Conservation (phyloP, 768 basidiomycete genomes). For the Lepiota venenata region DNA sequence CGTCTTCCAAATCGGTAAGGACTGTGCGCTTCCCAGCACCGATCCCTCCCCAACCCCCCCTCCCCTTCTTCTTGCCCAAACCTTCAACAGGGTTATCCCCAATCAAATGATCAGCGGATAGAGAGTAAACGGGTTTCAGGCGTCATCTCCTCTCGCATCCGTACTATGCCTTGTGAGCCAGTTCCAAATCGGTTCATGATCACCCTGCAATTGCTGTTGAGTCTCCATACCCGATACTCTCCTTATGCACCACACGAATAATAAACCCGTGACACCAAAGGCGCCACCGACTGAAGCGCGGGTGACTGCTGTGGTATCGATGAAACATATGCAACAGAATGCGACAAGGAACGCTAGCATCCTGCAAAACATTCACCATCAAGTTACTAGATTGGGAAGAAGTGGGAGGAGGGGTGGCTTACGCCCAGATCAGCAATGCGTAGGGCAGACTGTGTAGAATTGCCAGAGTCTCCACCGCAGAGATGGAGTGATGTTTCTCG, state of each 20-base stretch:
- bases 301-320: background rate
- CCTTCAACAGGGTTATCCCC: too few species aligned
- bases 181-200: background rate
- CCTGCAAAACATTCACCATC: background rate
- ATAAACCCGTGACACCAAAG: background rate
- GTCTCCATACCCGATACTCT: conserved; percentile 3
- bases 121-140: too few species aligned
- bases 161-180: too few species aligned
- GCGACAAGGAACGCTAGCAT: background rate
- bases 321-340: conserved; percentile 1
- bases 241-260: background rate
- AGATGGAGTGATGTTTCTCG: background rate
- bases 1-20: too few species aligned
- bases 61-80: too few species aligned
- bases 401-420: background rate
- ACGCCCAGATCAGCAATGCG: conserved; percentile 3
- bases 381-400: background rate
- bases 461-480: background rate
- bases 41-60: too few species aligned
- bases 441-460: conserved; percentile 1
- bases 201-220: background rate
- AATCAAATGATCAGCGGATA: too few species aligned
- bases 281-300: background rate
- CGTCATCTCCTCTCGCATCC: too few species aligned
- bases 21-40: too few species aligned